Base-by-base conservation (phyloP, 106 monocot species). In the Phalaenopsis aphrodite region DNA sequence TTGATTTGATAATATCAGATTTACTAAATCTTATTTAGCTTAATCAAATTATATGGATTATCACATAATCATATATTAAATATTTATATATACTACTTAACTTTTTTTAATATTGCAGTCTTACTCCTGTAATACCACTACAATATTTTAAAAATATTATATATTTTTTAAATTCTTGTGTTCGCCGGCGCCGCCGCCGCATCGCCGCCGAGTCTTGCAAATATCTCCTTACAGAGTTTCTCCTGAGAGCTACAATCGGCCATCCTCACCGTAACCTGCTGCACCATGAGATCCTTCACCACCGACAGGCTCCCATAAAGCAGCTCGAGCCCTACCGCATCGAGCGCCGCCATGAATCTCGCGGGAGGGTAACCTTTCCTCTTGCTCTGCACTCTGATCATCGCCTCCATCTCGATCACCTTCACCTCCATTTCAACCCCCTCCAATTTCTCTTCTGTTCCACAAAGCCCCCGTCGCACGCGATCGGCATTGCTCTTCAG, bases 281-380 rank as follows among this genome's bases (percentile, higher is more conserved):
- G 88, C 3, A 88, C 78, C 88, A 88, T 85, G 56, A 85, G 61
- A 2, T 85, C 88, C 77, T 82, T 77, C 45, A 88, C 88, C 15
- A 81, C 85, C 38, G 88, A 85, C 14, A 85, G 79, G 55, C 77
- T 83, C n/a, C 82, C 88, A 37, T 83, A 83, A 21, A 67, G 55
- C 1, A 88, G 78, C 14, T 88, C 88, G 3, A 88, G 65, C 12
- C 82, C 88, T n/a, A 88, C 57, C 30, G 85, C 85, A 73, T 79
- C 80, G 64, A 88, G 37, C 11, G 85, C 88, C 19, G 49, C 78
- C 82, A 78, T 79, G 24, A 88, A 64, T 77, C 80, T 82, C 18
- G 85, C 82, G 3, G 88, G 80, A 76, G 88, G 88, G 49, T 88
- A 83, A n/a, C 85, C 80, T 71, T n/a, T 48, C 83, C 74, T 82